These are phyloP conservation scores for Pachysandra terminalis DNA, from an alignment of 164 flowering plant genomes.

Conservation along the genomic window DNA sequence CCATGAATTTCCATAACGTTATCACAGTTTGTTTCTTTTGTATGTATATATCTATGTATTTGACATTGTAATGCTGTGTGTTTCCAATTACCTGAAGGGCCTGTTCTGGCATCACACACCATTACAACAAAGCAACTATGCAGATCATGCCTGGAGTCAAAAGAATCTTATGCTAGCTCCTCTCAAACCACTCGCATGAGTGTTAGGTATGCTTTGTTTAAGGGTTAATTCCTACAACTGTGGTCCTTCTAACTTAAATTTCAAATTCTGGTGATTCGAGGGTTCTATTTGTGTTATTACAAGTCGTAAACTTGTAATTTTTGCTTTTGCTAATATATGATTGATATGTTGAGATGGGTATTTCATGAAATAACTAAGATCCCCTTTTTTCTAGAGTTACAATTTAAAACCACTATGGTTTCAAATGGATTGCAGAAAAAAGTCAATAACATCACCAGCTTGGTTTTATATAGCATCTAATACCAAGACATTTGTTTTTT, in stretches of 20 bases:
- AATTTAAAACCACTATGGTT: too few relatives aligned
- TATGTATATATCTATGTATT: not conserved
- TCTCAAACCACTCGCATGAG: conserved; percentile 4
- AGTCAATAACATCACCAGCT: too few relatives aligned
- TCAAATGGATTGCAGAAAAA: too few relatives aligned
- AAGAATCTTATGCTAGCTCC: conserved; percentile 21
- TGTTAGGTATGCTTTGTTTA: conserved; percentile 27
- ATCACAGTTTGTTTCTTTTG: too few relatives aligned
- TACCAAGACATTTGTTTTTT: too few relatives aligned
- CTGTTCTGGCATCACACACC: conserved; percentile 20
- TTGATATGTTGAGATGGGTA: not conserved
- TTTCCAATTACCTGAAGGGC: conserved; percentile 22
- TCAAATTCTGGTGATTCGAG: not conserved
- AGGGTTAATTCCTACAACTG: not conserved
- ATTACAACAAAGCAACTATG: conserved; percentile 28
- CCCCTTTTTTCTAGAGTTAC: too few relatives aligned
- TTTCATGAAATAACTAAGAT: not conserved
- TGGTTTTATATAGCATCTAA: too few relatives aligned
- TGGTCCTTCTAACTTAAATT: not conserved
- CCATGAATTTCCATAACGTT: not conserved
- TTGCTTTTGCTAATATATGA: not conserved
- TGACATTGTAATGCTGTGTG: not conserved
- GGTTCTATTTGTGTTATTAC: not conserved
- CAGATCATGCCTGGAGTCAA: conserved; percentile 32
- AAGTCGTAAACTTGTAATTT: not conserved